Evolutionary conservation across 768 basidiomycete genomes (phyloP), one percentile per base, ranked within the genome.

Genomic region (Agaricus sinodeliciosus): DNA sequence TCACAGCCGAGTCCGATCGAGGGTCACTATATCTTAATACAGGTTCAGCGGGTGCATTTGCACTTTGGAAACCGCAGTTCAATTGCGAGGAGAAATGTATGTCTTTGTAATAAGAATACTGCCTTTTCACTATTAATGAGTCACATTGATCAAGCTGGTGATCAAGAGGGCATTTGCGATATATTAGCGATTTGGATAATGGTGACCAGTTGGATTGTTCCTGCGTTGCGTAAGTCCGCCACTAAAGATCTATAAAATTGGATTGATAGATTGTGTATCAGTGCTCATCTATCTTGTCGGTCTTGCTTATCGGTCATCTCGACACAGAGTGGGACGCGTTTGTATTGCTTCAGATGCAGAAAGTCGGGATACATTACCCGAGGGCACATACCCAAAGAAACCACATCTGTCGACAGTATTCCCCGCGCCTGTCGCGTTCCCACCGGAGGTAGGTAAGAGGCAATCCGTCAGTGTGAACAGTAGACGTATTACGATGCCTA

Each of bases 281-380:
- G 80, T 79, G 39, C 26, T 72, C n/a, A 19, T 67, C 16, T 81
- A 81, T 51, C 62, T 69, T 6, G 54, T 50, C n/a, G 71, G 72
- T 43, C 72, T 81, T 47, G 67, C 65, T 11, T 16, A 66, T 15
- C 62, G 71, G 54, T 62, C 72, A 40, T 69, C 66, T 58, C 68
- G 70, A 48, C 67, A 69, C 18, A 43, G 57, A 19, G n/a, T 26
- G 6, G 5, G 12, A 8, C 40, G 43, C 15, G 13, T 25, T 12
- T 18, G 15, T 16, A 36, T 25, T 43, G 31, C 25, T 15, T 35
- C 28, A 18, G 54, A 55, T 43, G 16, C 8, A 8, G 54, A 49
- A 35, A 44, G 31, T 0, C 35, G 31, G n/a, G 18, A 42, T 19
- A 5, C 49, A 39, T 19, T 31, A 40, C 34, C 31, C 19, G 36